Evolutionary conservation across 1,284 basidiomycete genomes (phyloP).

Genomic region (Pseudozyma sp.): DNA sequence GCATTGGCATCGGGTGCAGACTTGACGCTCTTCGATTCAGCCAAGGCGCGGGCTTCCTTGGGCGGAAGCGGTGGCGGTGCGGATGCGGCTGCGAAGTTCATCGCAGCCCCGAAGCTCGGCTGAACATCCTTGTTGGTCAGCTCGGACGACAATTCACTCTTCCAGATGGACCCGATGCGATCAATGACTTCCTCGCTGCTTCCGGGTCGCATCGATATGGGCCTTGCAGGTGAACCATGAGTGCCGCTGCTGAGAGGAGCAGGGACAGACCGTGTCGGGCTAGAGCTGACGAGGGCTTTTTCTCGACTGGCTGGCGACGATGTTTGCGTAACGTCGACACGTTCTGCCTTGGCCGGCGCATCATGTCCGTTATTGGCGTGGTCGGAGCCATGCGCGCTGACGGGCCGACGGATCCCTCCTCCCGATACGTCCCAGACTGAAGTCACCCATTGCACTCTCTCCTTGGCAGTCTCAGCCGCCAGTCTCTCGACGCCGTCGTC

Average conservation of each 20-base stretch:
- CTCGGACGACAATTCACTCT: constrained; percentile 53
- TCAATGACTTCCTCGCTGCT: constrained; percentile 48
- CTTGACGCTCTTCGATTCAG: constrained; percentile 5
- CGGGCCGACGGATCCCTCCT: constrained; percentile 8
- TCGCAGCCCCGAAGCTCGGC: constrained; percentile 40
- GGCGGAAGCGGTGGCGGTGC: constrained; percentile 54
- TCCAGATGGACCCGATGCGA: constrained; percentile 52
- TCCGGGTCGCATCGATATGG: constrained; percentile 23
- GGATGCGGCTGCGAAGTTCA: constrained; percentile 22
- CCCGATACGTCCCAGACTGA: constrained; percentile 40
- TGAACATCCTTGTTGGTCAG: constrained; percentile 34
- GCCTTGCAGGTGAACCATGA: constrained; percentile 16
- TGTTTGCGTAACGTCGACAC: constrained; percentile 1
- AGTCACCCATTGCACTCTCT: constrained; percentile 58
- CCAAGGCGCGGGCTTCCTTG: constrained; percentile 25
- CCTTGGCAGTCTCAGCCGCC: constrained; percentile 53
- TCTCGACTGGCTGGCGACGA: constrained; percentile 8
- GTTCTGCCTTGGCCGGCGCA: not conserved
- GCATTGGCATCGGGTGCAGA: not conserved
- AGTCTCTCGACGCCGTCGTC: constrained; percentile 63
- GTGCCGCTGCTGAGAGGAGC: constrained; percentile 13
- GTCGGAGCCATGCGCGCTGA: constrained; percentile 22
- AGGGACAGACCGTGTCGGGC: constrained; percentile 10
- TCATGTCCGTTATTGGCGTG: constrained; percentile 24
- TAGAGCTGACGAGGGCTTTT: constrained; percentile 8